A percentile compares a stretch with the other conserved stretches of the same genome.
Evolutionary conservation across 106 monocot species (phyloP).

Genomic region (Acorus calamus): DNA sequence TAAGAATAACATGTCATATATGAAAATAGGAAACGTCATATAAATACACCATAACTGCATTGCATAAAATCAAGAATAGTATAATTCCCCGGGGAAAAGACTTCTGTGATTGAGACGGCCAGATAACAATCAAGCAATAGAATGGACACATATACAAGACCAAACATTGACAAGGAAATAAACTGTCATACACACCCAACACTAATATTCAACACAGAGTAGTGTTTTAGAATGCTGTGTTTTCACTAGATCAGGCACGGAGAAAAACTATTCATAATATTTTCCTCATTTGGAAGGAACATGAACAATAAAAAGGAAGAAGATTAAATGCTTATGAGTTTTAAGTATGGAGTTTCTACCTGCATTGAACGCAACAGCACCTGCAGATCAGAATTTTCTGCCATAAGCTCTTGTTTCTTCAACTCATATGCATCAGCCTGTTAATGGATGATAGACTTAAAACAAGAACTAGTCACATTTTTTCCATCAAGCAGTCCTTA

Average conservation of each 20-base stretch:
- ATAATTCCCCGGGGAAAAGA: no score
- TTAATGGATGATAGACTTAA: not conserved
- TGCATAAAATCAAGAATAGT: not conserved
- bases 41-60: not conserved
- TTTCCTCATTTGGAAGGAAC: not conserved
- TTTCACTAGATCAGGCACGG: no score
- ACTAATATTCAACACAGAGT: no score
- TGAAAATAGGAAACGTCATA: not conserved
- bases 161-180: no score
- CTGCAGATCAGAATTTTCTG: conserved; percentile 83
- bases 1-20: not conserved
- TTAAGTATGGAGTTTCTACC: conserved; percentile 20
- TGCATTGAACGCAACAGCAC: conserved; percentile 88
- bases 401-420: conserved; percentile 93
- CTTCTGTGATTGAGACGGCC: no score
- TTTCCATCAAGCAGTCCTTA: not conserved
- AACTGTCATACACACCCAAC: no score
- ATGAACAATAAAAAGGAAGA: not conserved
- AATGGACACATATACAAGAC: no score
- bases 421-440: conserved; percentile 96
- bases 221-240: no score
- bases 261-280: no score
- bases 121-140: no score
- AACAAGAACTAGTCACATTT: no score
- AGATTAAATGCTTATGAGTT: not conserved